Evolutionary conservation across 345 rosid genomes (phyloP).

Genomic region (Brassica juncea): DNA sequence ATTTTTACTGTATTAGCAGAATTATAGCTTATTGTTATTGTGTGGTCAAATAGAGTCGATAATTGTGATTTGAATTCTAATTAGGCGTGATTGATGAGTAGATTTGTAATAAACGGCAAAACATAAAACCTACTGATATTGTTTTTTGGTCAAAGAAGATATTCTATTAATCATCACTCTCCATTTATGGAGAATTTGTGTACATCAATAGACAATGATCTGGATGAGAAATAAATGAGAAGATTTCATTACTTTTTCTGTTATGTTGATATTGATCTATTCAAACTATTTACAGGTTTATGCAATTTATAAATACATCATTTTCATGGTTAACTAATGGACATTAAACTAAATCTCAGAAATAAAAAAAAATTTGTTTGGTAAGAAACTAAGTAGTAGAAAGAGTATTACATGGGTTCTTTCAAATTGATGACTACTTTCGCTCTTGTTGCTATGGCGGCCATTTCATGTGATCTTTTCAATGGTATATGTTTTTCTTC

Average conservation of each 20-base stretch:
- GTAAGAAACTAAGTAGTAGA: background rate
- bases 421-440: conserved; percentile 4
- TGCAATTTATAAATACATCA: conserved; percentile 6
- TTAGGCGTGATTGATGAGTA: conserved; percentile 42
- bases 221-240: background rate
- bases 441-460: background rate
- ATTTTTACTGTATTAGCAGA: background rate
- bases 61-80: conserved; percentile 34
- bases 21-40: background rate
- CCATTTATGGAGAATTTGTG: no score
- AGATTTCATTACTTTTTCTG: background rate
- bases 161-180: no score
- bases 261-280: background rate
- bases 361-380: background rate
- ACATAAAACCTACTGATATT: no score
- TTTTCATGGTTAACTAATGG: background rate
- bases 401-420: background rate
- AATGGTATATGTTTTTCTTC: conserved; percentile 1
- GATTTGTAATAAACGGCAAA: conserved; percentile 36
- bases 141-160: no score
- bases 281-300: background rate
- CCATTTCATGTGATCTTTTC: background rate
- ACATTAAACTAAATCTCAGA: background rate
- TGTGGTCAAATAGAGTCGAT: conserved; percentile 20
- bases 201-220: no score